Percentiles rank a stretch among this genome's conserved stretches.
These are phyloP conservation scores for Ganoderma lingzhi DNA, from an alignment of 1,284 basidiomycete species.

Conservation along the genomic window DNA sequence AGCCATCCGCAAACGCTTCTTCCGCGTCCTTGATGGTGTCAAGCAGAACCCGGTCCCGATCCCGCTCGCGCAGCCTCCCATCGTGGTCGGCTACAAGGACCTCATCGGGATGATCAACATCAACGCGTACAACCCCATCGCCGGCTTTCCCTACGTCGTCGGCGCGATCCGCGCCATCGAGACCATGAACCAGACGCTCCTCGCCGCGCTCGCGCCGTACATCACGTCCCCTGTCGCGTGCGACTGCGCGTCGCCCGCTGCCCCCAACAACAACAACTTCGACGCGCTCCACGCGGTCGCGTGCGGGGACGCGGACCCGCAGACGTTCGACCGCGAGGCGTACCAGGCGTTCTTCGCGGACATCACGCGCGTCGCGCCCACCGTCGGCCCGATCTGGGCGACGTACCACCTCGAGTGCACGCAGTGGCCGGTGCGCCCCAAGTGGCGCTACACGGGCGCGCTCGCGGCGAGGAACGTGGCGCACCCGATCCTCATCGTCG, in stretches of 20 bases:
- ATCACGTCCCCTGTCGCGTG: conserved; percentile 20
- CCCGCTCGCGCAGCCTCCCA: conserved; percentile 26
- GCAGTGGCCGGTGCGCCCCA: conserved; percentile 25
- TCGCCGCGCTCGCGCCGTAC: conserved; percentile 38
- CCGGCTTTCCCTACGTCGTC: conserved; percentile 42
- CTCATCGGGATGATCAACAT: conserved; percentile 43
- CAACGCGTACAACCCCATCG: conserved; percentile 47
- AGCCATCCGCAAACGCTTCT: conserved; percentile 37
- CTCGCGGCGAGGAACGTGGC: conserved; percentile 30
- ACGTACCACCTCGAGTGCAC: conserved; percentile 21
- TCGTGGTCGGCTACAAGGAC: conserved; percentile 25
- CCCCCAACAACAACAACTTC: conserved; percentile 8
- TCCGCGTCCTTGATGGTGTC: conserved; percentile 38
- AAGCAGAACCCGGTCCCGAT: conserved; percentile 40
- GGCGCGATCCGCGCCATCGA: conserved; percentile 48
- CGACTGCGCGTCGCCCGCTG: conserved; percentile 35
- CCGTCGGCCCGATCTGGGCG: conserved; percentile 14
- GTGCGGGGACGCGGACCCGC: background rate
- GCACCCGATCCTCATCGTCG: conserved; percentile 37
- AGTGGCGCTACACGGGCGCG: conserved; percentile 28
- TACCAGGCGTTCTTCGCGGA: background rate
- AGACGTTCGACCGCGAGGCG: background rate
- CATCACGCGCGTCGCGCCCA: background rate
- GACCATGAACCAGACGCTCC: conserved; percentile 41
- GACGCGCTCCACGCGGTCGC: conserved; percentile 40